Evolutionary conservation across 163 green algal species (phyloP).

Genomic region (Trebouxiophyceae sp.): DNA sequence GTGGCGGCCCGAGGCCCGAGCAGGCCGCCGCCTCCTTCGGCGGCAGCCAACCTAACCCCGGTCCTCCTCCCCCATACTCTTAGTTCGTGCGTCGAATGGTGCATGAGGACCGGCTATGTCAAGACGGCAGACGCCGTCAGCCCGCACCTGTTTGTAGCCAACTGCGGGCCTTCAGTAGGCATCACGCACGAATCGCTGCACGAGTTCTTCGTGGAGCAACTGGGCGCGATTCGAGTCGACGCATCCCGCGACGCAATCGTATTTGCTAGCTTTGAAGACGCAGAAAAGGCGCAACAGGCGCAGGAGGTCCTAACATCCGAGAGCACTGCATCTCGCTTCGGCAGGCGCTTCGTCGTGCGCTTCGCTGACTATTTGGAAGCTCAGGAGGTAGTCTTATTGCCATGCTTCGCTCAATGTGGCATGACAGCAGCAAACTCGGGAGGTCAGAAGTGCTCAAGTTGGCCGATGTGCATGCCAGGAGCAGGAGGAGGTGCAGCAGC

Average conservation of each 20-base stretch:
- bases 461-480: background rate
- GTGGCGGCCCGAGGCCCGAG: too few relatives aligned
- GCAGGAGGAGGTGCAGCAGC: background rate
- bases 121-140: too few relatives aligned
- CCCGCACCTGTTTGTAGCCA: slow-evolving; percentile 45
- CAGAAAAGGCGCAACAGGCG: slow-evolving; percentile 21
- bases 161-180: slow-evolving; percentile 26
- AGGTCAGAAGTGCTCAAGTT: background rate
- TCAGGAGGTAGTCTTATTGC: slow-evolving; percentile 3
- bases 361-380: slow-evolving; percentile 24
- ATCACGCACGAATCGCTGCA: slow-evolving; percentile 2
- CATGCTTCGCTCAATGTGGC: too few relatives aligned
- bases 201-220: slow-evolving; percentile 13
- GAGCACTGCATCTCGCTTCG: slow-evolving; percentile 1
- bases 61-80: too few relatives aligned
- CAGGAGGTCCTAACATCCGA: slow-evolving; percentile 17
- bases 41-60: too few relatives aligned
- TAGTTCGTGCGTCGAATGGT: too few relatives aligned
- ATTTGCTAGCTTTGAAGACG: slow-evolving; percentile 26
- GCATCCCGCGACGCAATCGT: slow-evolving; percentile 9
- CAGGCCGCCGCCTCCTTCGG: too few relatives aligned
- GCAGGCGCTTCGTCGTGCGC: slow-evolving; percentile 20
- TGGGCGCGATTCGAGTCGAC: slow-evolving; percentile 1
- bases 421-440: background rate
- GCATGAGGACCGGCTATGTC: too few relatives aligned